Percentiles rank a stretch among this genome's conserved stretches.
phyloP scores from a whole-genome alignment of 352 stramenopile genomes.

The Blastocystis sp. region DNA sequence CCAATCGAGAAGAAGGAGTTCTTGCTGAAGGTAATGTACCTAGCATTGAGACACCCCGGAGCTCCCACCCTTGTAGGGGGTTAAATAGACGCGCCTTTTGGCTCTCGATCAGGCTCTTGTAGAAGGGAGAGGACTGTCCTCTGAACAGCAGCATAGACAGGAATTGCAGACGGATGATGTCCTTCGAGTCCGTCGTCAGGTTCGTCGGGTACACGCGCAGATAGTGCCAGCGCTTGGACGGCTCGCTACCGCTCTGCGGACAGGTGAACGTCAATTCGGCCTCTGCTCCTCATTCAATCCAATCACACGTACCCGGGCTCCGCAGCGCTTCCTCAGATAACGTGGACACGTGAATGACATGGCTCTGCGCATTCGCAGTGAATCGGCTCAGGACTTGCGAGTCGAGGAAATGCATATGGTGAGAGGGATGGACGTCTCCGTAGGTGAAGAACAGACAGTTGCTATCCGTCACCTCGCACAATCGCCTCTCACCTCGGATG shows the following conservation, averaged over 20 bases:
- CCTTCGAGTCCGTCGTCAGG: constrained; percentile 23
- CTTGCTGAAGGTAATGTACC: constrained; percentile 66
- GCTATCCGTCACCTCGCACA: constrained; percentile 22
- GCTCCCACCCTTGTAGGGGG: constrained; percentile 21
- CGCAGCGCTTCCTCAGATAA: not conserved
- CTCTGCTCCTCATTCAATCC: not conserved
- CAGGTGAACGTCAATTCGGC: not conserved
- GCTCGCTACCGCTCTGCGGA: not conserved
- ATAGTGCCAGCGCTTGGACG: constrained; percentile 6
- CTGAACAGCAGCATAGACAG: constrained; percentile 53
- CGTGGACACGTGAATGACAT: constrained; percentile 25
- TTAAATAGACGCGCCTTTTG: constrained; percentile 14
- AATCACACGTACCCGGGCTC: not conserved
- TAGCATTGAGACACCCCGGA: not conserved
- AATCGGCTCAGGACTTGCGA: constrained; percentile 82
- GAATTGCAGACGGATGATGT: constrained; percentile 32
- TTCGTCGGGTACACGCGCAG: constrained; percentile 38
- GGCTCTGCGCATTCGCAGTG: not conserved
- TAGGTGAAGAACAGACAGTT: constrained; percentile 88
- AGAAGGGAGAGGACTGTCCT: constrained; percentile 53
- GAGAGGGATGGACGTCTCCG: constrained; percentile 82
- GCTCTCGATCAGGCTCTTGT: constrained; percentile 47
- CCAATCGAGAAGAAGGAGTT: constrained; percentile 57
- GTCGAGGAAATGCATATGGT: constrained; percentile 83
- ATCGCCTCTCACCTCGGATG: constrained; percentile 79